Conservation (phyloP, 2,329 filamentous ascomycete genomes). For the Colletotrichum cereale region DNA sequence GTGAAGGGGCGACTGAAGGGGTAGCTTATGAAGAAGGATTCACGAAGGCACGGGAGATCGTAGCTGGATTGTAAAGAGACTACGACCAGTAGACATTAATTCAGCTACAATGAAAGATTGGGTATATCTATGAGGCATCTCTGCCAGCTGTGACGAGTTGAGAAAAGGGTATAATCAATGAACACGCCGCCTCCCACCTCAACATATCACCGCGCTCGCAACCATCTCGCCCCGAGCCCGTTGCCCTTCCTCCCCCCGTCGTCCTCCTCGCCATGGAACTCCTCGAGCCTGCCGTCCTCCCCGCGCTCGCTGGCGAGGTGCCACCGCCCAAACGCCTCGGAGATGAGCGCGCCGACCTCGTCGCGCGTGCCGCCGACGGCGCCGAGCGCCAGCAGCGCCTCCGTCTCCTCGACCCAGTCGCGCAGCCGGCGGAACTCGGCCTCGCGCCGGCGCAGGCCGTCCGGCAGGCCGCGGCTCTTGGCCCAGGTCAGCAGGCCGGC, state of each 20-base stretch:
- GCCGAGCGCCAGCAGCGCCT: slow-evolving; percentile 57
- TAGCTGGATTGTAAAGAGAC: neutral
- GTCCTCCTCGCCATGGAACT: neutral
- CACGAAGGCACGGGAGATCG: neutral
- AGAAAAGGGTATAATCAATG: neutral
- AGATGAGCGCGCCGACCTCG: slow-evolving; percentile 58
- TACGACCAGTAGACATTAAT: neutral
- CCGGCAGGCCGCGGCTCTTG: slow-evolving; percentile 64
- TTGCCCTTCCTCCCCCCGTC: neutral
- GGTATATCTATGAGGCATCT: neutral
- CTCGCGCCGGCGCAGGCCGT: slow-evolving; percentile 60
- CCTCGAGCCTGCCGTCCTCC: slow-evolving; percentile 56
- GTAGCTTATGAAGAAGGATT: accelerated
- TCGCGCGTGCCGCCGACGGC: slow-evolving; percentile 56
- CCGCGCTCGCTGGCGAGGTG: slow-evolving; percentile 56
- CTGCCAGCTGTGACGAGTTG: neutral
- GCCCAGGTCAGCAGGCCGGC: slow-evolving; percentile 71
- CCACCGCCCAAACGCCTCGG: slow-evolving; percentile 58
- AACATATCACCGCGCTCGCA: neutral
- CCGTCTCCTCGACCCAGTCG: slow-evolving; percentile 68
- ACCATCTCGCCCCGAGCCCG: slow-evolving; percentile 2
- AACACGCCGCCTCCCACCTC: too few relatives aligned
- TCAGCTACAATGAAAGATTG: neutral
- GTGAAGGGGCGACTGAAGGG: too few relatives aligned
- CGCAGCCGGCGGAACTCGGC: slow-evolving; percentile 60